Conservation (phyloP, 1,139 yeast species). For the Hyphopichia wangnamkhiaoensis region DNA sequence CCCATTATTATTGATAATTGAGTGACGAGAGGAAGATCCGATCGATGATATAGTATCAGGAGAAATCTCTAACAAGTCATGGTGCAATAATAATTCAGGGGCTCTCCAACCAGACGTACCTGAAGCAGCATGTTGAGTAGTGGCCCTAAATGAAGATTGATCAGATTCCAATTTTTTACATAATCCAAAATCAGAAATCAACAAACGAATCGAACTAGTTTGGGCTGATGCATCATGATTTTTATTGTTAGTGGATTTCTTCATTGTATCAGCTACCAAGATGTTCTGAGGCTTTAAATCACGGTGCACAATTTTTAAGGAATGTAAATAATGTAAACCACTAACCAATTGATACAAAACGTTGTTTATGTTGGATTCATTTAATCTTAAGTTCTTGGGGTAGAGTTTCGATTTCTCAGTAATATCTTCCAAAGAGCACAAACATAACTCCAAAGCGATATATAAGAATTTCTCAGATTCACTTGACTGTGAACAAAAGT, state of each 20-base stretch:
- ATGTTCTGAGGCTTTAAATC: conserved; percentile 97
- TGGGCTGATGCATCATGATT: conserved; percentile 13
- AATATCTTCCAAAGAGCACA: conserved; percentile 85
- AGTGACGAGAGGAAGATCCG: conserved; percentile 19
- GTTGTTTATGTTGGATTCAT: conserved; percentile 32
- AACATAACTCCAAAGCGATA: conserved; percentile 90
- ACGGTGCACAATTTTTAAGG: conserved; percentile 89
- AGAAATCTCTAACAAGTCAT: conserved; percentile 41
- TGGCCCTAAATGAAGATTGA: conserved; percentile 91
- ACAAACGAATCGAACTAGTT: conserved; percentile 48
- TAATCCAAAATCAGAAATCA: conserved; percentile 93
- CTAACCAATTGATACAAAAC: conserved; percentile 76
- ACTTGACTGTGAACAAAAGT: conserved; percentile 86
- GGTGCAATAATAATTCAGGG: conserved; percentile 72
- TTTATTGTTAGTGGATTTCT: conserved; percentile 11
- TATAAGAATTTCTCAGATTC: conserved; percentile 73
- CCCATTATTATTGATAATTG: conserved; percentile 3
- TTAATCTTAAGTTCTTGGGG: conserved; percentile 27
- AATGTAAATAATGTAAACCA: conserved; percentile 86
- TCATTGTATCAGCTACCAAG: conserved; percentile 68
- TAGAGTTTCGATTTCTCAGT: conserved; percentile 54
- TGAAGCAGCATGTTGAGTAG: conserved; percentile 83
- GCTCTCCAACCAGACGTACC: conserved; percentile 99
- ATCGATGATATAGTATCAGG: conserved; percentile 42
- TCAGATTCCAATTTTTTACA: conserved; percentile 90